These are phyloP conservation scores for Ceriops tagal DNA, from an alignment of 345 rosid species.

Conservation along the genomic window DNA sequence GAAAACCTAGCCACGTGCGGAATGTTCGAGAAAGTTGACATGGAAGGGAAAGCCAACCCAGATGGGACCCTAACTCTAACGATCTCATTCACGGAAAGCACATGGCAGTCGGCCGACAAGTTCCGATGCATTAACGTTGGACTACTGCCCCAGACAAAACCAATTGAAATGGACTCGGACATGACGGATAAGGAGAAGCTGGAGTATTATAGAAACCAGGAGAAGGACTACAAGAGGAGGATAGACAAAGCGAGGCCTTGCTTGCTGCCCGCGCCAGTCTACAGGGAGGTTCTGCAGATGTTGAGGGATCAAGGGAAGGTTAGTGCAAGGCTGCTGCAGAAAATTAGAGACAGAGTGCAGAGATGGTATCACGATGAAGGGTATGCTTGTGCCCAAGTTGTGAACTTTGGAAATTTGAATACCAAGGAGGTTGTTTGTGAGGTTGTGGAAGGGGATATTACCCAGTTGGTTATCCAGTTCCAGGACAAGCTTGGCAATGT, in stretches of 20 bases:
- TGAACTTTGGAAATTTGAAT: conserved; percentile 92
- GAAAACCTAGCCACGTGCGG: conserved; percentile 89
- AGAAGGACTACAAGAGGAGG: conserved; percentile 85
- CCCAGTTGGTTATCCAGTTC: conserved; percentile 70
- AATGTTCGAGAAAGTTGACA: conserved; percentile 95
- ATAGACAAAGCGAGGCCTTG: conserved; percentile 81
- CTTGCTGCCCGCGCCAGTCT: conserved; percentile 54
- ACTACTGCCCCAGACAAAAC: conserved; percentile 74
- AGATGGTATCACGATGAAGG: conserved; percentile 98
- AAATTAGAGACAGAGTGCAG: conserved; percentile 87
- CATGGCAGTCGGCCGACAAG: conserved; percentile 88
- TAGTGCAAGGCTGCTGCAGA: conserved; percentile 88
- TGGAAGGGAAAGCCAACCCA: conserved; percentile 77
- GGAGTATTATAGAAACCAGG: conserved; percentile 74
- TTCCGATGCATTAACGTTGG: conserved; percentile 92
- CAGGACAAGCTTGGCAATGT: conserved; percentile 93
- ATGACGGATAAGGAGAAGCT: conserved; percentile 96
- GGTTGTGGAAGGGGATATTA: conserved; percentile 89
- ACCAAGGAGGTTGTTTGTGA: conserved; percentile 96
- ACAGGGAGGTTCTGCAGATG: conserved; percentile 68
- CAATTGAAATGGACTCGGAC: conserved; percentile 80
- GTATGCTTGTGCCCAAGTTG: conserved; percentile 94
- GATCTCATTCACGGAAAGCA: conserved; percentile 76
- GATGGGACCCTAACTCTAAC: conserved; percentile 71
- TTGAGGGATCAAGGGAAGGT: conserved; percentile 75